Evolutionary conservation across 345 rosid genomes (phyloP), one percentile per base, ranked within the genome.

Genomic region (Lepidium africanum): DNA sequence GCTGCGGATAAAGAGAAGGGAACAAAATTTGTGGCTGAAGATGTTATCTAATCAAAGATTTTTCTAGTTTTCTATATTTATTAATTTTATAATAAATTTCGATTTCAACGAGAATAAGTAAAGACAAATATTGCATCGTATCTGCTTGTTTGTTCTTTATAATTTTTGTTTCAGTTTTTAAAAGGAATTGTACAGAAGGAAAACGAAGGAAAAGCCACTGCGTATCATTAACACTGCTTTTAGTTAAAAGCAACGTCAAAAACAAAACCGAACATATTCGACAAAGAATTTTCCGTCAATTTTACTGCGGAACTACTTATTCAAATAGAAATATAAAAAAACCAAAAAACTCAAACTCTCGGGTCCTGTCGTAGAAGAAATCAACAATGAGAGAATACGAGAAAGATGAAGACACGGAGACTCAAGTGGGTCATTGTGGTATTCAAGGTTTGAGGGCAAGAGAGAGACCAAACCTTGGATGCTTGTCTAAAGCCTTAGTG

Each of bases 391-490:
- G 78, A 77, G 60, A n/a, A 5, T 57, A 42, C 23, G 49, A 36
- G 57, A 68, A 67, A 42, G 49, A 43, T 50, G 62, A 67, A 42
- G 53, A 42, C 17, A 35, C 21, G 17, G 15, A 62, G 64, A 55
- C 53, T 70, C 66, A 36, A 37, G 54, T 2, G 8, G 41, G 33
- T 46, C 62, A 52, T 13, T 10, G 25, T 12, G 54, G 19, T 19
- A 53, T 59, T 75, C 76, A 89, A 40, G 97, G 97, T 59, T 85
- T 88, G 63, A 87, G 89, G 51, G 86, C 96, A 76, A 94, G 68
- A 17, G 91, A 82, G 67, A 91, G 64, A 46, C 99, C 99, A 39
- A 94, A 81, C 83, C 81, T 88, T 38, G 99, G 95, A 68, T 76
- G 72, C 76, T 82, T 89, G 66, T 91, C 93, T 79, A 91, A 76